Base-by-base conservation (phyloP, 257 asterid species). In the Eucommia ulmoides region DNA sequence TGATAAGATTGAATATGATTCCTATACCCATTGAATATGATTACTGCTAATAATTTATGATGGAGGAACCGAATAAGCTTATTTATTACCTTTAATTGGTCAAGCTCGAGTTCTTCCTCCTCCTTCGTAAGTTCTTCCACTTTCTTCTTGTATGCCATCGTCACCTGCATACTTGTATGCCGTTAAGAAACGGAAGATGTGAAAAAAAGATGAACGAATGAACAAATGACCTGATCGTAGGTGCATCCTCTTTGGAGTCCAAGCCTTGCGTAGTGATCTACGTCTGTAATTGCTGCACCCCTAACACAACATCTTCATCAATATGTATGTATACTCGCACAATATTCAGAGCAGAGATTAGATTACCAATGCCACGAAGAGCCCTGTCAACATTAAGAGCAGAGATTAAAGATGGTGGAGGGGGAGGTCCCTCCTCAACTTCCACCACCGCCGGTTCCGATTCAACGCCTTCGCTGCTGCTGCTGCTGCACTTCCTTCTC, bases 231-330 rank as follows among this genome's bases (percentile, higher is more conserved):
- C 38, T 29, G 8, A 7, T 29, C 38, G 12, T 29, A 29, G 0
- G 94, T 69, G 60, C 94, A 87, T 47, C 74, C 73, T 49, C 55
- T 59, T 44, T 38, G 67, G 18, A 87, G 75, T 23, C 89, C 87
- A 8, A 83, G 87, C 46, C 59, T 70, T 22, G 71, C 93, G 19
- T 87, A 87, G 70, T 87, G 86, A 75, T 86, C 93, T 35, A 22
- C 75, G 29, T 83, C 93, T 42, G 96, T 80, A 29, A 87, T 83
- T 53, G 93, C 96, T 87, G 94, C 84, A 74, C 53, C 61, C 78
- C 76, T 69, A 59, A 65, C n/a, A n/a, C n/a, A n/a, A n/a, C n/a
- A n/a, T n/a, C n/a, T n/a, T n/a, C n/a, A n/a, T n/a, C n/a, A n/a
- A n/a, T n/a, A n/a, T n/a, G n/a, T n/a, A n/a, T n/a, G n/a, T n/a